These are phyloP conservation scores for Fusarium fracticaudum DNA, from an alignment of 2,329 filamentous ascomycete species.

Conservation along the genomic window DNA sequence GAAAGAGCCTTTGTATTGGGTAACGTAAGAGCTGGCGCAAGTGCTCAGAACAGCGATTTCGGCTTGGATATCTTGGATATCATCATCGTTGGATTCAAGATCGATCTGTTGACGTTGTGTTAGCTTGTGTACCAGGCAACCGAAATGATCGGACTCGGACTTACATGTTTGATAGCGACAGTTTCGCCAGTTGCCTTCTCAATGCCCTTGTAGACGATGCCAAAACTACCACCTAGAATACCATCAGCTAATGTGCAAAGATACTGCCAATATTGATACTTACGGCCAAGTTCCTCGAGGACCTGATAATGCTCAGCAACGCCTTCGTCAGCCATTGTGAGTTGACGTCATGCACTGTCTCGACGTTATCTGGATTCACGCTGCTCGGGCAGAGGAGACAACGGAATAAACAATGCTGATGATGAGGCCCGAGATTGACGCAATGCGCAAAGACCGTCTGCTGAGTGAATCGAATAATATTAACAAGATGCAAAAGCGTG, in stretches of 20 bases:
- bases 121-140: slow-evolving; percentile 25
- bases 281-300: slow-evolving; percentile 94
- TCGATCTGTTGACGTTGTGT: slow-evolving; percentile 76
- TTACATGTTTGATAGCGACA: slow-evolving; percentile 95
- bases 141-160: slow-evolving; percentile 52
- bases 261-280: slow-evolving; percentile 52
- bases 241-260: slow-evolving; percentile 10
- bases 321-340: slow-evolving; percentile 66
- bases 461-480: slow-evolving; percentile 4
- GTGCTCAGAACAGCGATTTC: slow-evolving; percentile 96
- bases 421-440: neutral
- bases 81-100: slow-evolving; percentile 97
- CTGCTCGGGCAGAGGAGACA: slow-evolving; percentile 11
- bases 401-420: slow-evolving; percentile 13
- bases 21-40: slow-evolving; percentile 92
- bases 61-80: slow-evolving; percentile 97
- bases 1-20: slow-evolving; percentile 96
- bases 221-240: slow-evolving; percentile 89
- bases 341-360: slow-evolving; percentile 40
- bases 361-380: slow-evolving; percentile 17
- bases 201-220: slow-evolving; percentile 95
- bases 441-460: neutral
- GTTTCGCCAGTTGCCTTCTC: slow-evolving; percentile 90
- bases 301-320: slow-evolving; percentile 92
- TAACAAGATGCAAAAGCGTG: neutral